Conservation (phyloP, 306 rosid species). For the Cucurbita moschata region DNA sequence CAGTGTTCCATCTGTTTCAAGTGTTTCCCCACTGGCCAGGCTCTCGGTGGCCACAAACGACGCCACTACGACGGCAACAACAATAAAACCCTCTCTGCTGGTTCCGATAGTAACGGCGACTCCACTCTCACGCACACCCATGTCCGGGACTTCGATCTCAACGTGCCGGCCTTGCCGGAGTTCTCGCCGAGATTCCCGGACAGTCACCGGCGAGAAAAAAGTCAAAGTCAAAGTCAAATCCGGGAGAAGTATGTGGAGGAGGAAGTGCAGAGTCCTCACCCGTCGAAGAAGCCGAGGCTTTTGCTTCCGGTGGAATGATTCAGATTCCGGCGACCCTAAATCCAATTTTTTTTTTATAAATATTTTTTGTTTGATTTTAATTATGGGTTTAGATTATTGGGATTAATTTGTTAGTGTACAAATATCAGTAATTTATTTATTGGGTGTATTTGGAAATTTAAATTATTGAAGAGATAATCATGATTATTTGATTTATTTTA, state of each 20-base stretch:
- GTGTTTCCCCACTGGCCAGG: conserved; percentile 73
- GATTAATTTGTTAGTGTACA: background rate
- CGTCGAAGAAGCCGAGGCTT: conserved; percentile 48
- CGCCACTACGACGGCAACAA: conserved; percentile 77
- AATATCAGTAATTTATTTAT: no score
- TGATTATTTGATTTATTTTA: no score
- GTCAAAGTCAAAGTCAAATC: background rate
- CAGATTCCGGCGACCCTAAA: background rate
- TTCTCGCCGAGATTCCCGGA: conserved; percentile 17
- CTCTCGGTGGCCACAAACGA: conserved; percentile 95
- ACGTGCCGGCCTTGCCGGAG: conserved; percentile 74
- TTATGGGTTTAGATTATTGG: background rate
- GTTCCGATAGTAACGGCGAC: conserved; percentile 54
- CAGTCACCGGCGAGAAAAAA: conserved; percentile 13
- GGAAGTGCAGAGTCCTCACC: conserved; percentile 79
- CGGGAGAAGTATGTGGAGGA: background rate
- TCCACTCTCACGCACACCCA: conserved; percentile 17
- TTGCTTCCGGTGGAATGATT: background rate
- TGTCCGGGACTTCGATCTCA: conserved; percentile 54
- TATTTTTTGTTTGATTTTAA: background rate
- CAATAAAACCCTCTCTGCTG: conserved; percentile 38
- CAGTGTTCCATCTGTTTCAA: conserved; percentile 66
- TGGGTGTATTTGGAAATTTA: no score
- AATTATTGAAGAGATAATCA: no score
- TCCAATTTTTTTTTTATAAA: no score